These are phyloP conservation scores for Zymoseptoria tritici DNA, from an alignment of 2,329 filamentous ascomycete genomes.

Conservation along the genomic window DNA sequence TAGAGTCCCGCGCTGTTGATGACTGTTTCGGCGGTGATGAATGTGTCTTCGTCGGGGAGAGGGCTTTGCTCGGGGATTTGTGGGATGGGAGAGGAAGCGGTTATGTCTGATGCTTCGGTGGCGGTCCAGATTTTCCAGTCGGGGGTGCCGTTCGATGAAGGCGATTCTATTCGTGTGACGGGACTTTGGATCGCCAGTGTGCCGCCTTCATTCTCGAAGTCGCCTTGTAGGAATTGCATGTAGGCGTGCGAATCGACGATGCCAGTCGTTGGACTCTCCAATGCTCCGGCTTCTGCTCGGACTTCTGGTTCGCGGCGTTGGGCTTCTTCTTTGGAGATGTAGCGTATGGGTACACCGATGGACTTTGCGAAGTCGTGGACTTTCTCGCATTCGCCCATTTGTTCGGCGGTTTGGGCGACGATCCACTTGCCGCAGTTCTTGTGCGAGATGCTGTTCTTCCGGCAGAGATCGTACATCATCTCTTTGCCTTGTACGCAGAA, in stretches of 20 bases:
- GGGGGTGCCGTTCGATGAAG: slow-evolving; percentile 36
- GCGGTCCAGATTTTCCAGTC: slow-evolving; percentile 64
- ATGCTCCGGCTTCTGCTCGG: slow-evolving; percentile 59
- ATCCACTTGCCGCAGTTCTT: slow-evolving; percentile 86
- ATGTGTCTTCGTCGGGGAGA: slow-evolving; percentile 29
- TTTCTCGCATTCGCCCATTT: slow-evolving; percentile 57
- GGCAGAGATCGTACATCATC: slow-evolving; percentile 73
- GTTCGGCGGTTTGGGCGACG: slow-evolving; percentile 69
- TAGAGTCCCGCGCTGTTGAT: slow-evolving; percentile 81
- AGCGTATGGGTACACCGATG: slow-evolving; percentile 62
- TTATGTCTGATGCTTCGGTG: slow-evolving; percentile 12
- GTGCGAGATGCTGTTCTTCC: slow-evolving; percentile 58
- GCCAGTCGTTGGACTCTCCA: slow-evolving; percentile 81
- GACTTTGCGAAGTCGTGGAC: slow-evolving; percentile 47
- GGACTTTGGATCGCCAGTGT: slow-evolving; percentile 61
- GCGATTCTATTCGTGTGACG: slow-evolving; percentile 54
- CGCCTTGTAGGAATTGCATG: slow-evolving; percentile 72
- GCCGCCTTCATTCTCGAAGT: slow-evolving; percentile 70
- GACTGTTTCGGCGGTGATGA: slow-evolving; percentile 66
- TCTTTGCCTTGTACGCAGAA: slow-evolving; percentile 73
- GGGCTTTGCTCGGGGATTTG: slow-evolving; percentile 28
- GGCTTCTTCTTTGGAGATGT: slow-evolving; percentile 59
- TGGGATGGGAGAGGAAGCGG: slow-evolving; percentile 17
- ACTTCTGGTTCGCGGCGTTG: slow-evolving; percentile 64
- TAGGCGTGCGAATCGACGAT: slow-evolving; percentile 82